Evolutionary conservation across 176 grass and related monocot species (phyloP).

Genomic region (Poa annua): DNA sequence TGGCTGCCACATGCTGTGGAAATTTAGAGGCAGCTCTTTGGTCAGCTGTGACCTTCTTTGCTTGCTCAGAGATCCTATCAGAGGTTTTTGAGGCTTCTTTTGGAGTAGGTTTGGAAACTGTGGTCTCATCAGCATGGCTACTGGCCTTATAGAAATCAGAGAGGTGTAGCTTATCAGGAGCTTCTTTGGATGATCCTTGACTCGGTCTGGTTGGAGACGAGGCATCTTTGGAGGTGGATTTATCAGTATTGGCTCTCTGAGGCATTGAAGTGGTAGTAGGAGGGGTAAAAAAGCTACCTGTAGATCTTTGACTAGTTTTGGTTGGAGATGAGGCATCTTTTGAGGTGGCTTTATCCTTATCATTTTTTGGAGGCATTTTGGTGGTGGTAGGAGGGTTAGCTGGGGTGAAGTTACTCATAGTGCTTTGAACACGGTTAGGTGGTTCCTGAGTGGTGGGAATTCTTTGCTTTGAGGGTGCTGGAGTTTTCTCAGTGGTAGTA

Average conservation of each 20-base stretch:
- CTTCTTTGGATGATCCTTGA: conserved; percentile 24
- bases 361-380: conserved; percentile 5
- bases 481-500: conserved; percentile 6
- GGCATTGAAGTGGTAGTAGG: not conserved
- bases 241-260: conserved; percentile 5
- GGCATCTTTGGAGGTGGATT: conserved; percentile 27
- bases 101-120: conserved; percentile 2
- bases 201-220: conserved; percentile 26
- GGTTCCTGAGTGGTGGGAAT: conserved; percentile 22
- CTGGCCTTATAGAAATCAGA: conserved; percentile 23
- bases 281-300: not conserved
- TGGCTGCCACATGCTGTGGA: too few species aligned
- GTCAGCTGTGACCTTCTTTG: not conserved
- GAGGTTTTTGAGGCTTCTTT: not conserved
- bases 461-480: conserved; percentile 11
- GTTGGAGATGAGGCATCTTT: conserved; percentile 32
- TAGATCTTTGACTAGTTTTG: not conserved
- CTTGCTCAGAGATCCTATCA: conserved; percentile 8
- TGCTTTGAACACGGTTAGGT: conserved; percentile 2
- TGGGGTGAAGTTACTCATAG: conserved; percentile 20
- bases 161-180: conserved; percentile 16
- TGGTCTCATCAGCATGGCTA: not conserved
- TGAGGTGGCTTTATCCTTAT: not conserved
- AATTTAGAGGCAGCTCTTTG: not conserved
- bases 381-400: conserved; percentile 17